A percentile compares a stretch with the other conserved stretches of the same genome.
Conservation (phyloP, 2,329 filamentous ascomycete genomes). For the Fusarium sp. region DNA sequence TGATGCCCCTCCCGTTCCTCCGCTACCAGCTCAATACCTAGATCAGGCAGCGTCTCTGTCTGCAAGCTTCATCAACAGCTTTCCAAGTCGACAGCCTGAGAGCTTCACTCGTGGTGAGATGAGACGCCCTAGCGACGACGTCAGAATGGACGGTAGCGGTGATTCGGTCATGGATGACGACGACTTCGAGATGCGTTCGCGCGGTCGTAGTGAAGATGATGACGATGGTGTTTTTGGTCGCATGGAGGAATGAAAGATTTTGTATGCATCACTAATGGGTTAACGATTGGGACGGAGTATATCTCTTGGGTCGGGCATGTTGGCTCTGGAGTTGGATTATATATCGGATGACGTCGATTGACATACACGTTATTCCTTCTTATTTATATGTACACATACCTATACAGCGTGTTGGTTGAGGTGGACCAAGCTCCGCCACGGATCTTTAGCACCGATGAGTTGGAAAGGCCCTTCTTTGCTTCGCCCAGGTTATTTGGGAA, state of each 20-base stretch:
- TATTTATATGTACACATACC: constrained; percentile 57
- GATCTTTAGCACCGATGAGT: constrained; percentile 75
- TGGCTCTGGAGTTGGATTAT: constrained; percentile 47
- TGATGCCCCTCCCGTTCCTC: constrained; percentile 88
- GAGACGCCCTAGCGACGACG: constrained; percentile 63
- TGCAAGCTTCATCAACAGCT: constrained; percentile 72
- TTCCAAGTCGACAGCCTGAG: constrained; percentile 68
- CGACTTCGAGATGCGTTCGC: constrained; percentile 69
- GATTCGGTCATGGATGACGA: constrained; percentile 74
- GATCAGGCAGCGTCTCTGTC: constrained; percentile 67
- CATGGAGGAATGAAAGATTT: constrained; percentile 87
- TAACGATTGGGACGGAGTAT: constrained; percentile 40
- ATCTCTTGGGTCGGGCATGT: constrained; percentile 45
- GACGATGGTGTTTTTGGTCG: constrained; percentile 95
- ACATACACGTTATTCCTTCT: constrained; percentile 52
- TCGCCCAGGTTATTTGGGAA: constrained; percentile 27
- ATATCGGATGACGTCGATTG: constrained; percentile 47
- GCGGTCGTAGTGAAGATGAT: constrained; percentile 82
- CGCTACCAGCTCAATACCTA: constrained; percentile 83
- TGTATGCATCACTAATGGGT: constrained; percentile 40
- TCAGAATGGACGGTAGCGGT: constrained; percentile 74
- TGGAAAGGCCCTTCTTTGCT: constrained; percentile 55
- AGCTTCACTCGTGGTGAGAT: constrained; percentile 71
- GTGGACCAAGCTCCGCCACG: constrained; percentile 70
- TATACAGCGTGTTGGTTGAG: constrained; percentile 55